A percentile compares a stretch with the other conserved stretches of the same genome.
phyloP scores from a whole-genome alignment of 768 basidiomycete genomes.

The Amanita rubescens region DNA sequence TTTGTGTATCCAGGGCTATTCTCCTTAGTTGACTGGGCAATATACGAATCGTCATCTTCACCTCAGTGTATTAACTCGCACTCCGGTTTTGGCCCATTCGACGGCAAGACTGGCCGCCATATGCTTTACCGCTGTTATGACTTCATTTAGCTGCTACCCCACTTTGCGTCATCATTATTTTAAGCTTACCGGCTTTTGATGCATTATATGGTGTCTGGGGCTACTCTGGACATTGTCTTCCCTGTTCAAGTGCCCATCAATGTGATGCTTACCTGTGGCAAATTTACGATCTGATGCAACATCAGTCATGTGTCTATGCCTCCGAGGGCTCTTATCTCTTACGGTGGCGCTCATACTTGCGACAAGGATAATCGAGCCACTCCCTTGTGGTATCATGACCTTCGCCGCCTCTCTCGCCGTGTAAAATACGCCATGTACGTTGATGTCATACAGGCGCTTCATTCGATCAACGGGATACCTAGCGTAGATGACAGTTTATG shows the following conservation, averaged over 20 bases:
- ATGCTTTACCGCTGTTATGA: conserved; percentile 79
- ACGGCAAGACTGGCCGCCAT: conserved; percentile 91
- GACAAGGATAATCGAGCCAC: conserved; percentile 79
- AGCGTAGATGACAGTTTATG: neutral
- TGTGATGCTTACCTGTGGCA: conserved; percentile 58
- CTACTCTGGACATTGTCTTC: conserved; percentile 26
- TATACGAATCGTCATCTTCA: conserved; percentile 18
- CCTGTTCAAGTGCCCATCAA: neutral
- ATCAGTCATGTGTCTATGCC: conserved; percentile 9
- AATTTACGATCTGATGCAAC: conserved; percentile 64
- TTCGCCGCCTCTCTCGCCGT: conserved; percentile 95
- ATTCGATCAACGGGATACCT: conserved; percentile 86
- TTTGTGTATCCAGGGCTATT: conserved; percentile 89
- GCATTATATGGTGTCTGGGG: conserved; percentile 95
- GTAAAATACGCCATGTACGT: conserved; percentile 90
- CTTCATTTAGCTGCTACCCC: neutral
- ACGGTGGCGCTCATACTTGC: conserved; percentile 90
- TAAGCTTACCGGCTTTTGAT: conserved; percentile 70
- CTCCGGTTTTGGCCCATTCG: conserved; percentile 89
- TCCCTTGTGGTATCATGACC: conserved; percentile 77
- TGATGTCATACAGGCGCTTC: conserved; percentile 82
- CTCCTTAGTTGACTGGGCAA: conserved; percentile 6
- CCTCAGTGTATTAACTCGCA: conserved; percentile 82
- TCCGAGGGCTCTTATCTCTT: conserved; percentile 10
- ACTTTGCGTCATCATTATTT: neutral